Evolutionary conservation across 1,139 yeast genomes (phyloP).

Genomic region (Debaryomyces udenii): DNA sequence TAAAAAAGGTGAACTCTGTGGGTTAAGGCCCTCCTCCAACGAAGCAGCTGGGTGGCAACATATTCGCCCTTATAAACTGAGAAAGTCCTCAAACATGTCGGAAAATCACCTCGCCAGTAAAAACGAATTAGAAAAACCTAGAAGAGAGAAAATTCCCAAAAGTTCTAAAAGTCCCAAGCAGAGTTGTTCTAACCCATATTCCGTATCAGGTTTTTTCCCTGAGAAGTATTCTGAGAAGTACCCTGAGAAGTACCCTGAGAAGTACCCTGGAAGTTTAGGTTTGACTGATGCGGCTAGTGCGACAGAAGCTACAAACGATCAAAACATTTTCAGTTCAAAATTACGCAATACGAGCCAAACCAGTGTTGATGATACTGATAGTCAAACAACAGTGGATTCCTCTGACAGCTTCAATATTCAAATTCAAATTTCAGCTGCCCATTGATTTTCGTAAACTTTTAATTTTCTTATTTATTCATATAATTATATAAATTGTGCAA

Average conservation of each 20-base stretch:
- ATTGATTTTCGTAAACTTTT: background rate
- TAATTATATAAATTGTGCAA: too few species aligned
- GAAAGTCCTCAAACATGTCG: too few species aligned
- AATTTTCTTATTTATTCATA: too few species aligned
- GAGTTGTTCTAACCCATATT: constrained; percentile 12
- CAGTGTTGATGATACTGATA: constrained; percentile 13
- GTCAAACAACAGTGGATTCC: constrained; percentile 18
- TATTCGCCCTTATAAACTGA: too few species aligned
- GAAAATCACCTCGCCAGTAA: too few species aligned
- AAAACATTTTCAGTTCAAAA: constrained; percentile 2
- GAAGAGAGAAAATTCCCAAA: background rate
- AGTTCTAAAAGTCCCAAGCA: background rate
- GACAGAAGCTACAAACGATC: background rate
- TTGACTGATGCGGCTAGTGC: background rate
- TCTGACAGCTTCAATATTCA: constrained; percentile 26
- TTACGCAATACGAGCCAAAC: constrained; percentile 3
- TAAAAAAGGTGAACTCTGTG: background rate
- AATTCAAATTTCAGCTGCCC: constrained; percentile 22
- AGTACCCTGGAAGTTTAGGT: background rate
- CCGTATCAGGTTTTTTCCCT: constrained; percentile 16
- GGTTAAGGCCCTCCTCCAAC: too few species aligned
- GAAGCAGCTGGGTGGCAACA: too few species aligned
- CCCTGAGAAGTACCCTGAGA: too few species aligned
- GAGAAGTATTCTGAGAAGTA: background rate
- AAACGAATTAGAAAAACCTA: too few species aligned